These are phyloP conservation scores for Decorospora gaudefroyi DNA, from an alignment of 2,329 filamentous ascomycete genomes.

Conservation along the genomic window DNA sequence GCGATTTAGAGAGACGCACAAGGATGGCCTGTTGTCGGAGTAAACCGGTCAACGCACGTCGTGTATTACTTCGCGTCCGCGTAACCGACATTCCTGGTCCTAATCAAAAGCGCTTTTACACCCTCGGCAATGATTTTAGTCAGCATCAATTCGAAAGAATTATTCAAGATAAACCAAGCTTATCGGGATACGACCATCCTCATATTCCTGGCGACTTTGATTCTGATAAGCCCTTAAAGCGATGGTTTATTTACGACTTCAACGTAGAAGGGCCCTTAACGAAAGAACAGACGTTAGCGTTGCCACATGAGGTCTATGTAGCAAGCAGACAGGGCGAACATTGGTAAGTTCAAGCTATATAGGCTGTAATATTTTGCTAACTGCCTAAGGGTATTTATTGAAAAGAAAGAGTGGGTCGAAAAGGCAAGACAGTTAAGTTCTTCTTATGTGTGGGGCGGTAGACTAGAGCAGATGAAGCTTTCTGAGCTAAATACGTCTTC, in stretches of 20 bases:
- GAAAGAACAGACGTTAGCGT: conserved; percentile 3
- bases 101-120: conserved; percentile 1
- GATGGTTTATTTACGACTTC: conserved; percentile 4
- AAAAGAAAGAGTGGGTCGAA: background rate
- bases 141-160: background rate
- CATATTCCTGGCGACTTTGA: conserved; percentile 2
- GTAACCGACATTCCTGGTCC: conserved; percentile 3
- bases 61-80: conserved; percentile 2
- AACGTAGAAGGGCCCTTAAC: conserved; percentile 1
- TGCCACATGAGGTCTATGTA: conserved; percentile 1
- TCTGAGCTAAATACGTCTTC: background rate
- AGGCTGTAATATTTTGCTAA: background rate
- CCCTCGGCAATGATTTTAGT: conserved; percentile 3
- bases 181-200: conserved; percentile 2
- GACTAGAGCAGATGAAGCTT: conserved; percentile 1
- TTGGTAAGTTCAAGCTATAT: background rate
- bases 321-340: conserved; percentile 1
- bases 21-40: background rate
- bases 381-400: conserved; percentile 1
- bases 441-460: conserved; percentile 1
- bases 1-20: too few relatives aligned
- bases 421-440: background rate
- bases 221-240: conserved; percentile 1
- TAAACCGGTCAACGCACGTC: background rate
- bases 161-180: conserved; percentile 1